A percentile compares a stretch with the other conserved stretches of the same genome.
Evolutionary conservation across 2,329 filamentous ascomycete species (phyloP).

Genomic region (Aurifilum marmelostoma): DNA sequence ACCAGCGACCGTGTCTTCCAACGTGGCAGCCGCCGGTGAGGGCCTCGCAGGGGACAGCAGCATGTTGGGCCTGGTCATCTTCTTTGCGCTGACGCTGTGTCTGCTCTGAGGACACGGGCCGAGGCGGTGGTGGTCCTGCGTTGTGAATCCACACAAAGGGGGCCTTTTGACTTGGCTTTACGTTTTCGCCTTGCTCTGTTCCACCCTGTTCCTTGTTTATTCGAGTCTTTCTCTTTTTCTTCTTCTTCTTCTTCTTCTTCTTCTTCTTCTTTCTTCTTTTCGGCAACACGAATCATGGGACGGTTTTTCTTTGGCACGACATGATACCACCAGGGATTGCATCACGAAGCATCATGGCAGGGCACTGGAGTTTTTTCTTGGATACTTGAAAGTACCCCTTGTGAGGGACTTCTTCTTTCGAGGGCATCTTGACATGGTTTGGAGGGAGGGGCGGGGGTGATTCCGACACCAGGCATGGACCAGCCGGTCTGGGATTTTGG

Average conservation of each 20-base stretch:
- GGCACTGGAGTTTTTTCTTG: constrained; percentile 13
- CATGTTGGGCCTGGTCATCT: constrained; percentile 29
- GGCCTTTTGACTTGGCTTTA: not conserved
- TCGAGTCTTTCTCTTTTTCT: not conserved
- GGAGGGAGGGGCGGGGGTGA: not conserved
- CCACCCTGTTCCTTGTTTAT: no score
- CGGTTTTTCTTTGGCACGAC: not conserved
- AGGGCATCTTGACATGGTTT: not conserved
- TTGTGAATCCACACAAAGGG: no score
- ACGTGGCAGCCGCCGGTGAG: constrained; percentile 14
- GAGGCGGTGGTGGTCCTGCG: no score
- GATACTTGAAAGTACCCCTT: constrained; percentile 14
- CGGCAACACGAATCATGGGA: constrained; percentile 4
- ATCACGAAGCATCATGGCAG: constrained; percentile 12
- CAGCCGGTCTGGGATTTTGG: not conserved
- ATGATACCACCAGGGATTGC: constrained; percentile 21
- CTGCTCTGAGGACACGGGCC: constrained; percentile 13
- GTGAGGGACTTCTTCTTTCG: constrained; percentile 2
- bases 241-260: not conserved
- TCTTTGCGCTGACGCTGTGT: constrained; percentile 29
- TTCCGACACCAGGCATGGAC: not conserved
- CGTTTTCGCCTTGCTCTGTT: not conserved
- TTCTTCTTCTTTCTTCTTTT: not conserved
- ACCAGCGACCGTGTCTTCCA: constrained; percentile 4
- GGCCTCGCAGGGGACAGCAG: constrained; percentile 27